phyloP scores from a whole-genome alignment of 768 basidiomycete genomes.

The Amyloporia xantha region DNA sequence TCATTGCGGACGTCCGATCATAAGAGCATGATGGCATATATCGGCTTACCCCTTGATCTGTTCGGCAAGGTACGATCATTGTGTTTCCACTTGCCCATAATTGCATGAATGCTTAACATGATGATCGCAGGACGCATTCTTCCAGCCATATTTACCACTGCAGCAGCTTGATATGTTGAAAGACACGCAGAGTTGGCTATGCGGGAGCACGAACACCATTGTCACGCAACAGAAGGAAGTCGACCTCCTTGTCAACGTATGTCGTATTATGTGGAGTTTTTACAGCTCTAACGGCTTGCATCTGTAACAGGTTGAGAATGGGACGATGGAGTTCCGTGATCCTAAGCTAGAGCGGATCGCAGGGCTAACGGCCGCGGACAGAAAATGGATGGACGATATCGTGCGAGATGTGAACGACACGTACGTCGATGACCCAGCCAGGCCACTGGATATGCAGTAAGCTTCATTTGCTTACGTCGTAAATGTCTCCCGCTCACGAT shows the following conservation, averaged over 20 bases:
- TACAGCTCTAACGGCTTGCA: neutral
- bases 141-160: conserved; percentile 94
- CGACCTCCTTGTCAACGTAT: conserved; percentile 84
- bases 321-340: conserved; percentile 81
- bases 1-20: conserved; percentile 84
- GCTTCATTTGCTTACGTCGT: conserved; percentile 29
- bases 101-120: neutral
- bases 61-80: conserved; percentile 66
- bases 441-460: conserved; percentile 57
- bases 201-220: conserved; percentile 93
- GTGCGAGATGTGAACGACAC: conserved; percentile 78
- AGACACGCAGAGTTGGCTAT: conserved; percentile 78
- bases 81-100: neutral
- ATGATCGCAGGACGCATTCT: conserved; percentile 71
- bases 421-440: conserved; percentile 61
- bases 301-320: conserved; percentile 73
- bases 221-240: conserved; percentile 90
- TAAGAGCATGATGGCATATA: conserved; percentile 84
- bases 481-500: too few species aligned
- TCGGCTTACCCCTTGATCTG: conserved; percentile 90
- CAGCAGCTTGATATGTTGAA: conserved; percentile 90
- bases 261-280: conserved; percentile 13
- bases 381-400: conserved; percentile 98
- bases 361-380: conserved; percentile 82
- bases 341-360: conserved; percentile 71